Percentiles rank a stretch among this genome's conserved stretches.
Evolutionary conservation across 257 asterid species (phyloP).

Genomic region (Scutellaria minor): DNA sequence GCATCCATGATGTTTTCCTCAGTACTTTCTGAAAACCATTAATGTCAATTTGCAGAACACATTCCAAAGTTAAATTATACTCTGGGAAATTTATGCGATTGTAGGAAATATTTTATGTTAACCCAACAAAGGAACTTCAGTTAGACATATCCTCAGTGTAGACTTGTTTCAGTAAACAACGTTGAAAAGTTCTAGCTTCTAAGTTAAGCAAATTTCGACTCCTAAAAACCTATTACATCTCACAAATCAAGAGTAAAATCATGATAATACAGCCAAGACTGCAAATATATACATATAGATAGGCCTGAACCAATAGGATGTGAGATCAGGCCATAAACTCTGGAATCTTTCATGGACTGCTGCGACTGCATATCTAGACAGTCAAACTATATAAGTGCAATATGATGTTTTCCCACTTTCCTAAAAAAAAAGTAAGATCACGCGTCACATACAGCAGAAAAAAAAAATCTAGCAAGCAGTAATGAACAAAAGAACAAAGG

Average conservation of each 20-base stretch:
- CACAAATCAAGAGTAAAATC: slow-evolving; percentile 9
- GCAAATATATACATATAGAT: neutral
- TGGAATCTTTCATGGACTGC: slow-evolving; percentile 2
- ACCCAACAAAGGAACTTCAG: slow-evolving; percentile 11
- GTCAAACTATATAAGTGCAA: slow-evolving; percentile 22
- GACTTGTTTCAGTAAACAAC: slow-evolving; percentile 5
- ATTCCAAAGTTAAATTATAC: neutral
- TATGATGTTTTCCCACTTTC: neutral
- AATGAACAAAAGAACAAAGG: slow-evolving; percentile 4
- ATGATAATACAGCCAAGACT: neutral
- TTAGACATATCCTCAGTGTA: neutral
- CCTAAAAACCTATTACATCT: slow-evolving; percentile 4
- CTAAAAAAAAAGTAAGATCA: slow-evolving; percentile 1
- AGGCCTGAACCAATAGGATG: slow-evolving; percentile 13
- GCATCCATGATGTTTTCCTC: neutral
- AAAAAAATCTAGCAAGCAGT: slow-evolving; percentile 22
- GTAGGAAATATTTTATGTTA: neutral
- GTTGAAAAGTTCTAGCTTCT: neutral
- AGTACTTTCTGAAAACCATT: neutral
- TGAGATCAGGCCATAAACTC: slow-evolving; percentile 18
- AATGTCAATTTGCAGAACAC: slow-evolving; percentile 8
- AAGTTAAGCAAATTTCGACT: slow-evolving; percentile 6
- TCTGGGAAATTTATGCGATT: neutral
- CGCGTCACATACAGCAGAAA: slow-evolving; percentile 18
- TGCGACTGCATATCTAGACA: slow-evolving; percentile 12